Base-by-base conservation (phyloP, 164 flowering plant species). In the Hamamelis virginiana region DNA sequence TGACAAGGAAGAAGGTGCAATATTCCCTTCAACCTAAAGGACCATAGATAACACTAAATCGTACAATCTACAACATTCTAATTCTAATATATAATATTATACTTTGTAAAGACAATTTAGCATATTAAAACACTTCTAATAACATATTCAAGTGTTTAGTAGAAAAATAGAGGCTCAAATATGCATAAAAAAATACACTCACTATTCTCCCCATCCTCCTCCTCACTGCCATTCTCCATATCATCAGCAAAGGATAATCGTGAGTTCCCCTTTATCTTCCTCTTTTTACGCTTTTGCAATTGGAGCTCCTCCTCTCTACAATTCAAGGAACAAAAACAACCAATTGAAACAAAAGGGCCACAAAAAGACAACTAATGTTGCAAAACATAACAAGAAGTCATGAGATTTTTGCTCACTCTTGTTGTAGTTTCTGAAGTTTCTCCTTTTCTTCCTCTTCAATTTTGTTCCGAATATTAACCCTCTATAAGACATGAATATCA, bases 371-470 rank as follows among this genome's bases (percentile, higher is more conserved):
- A 2, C 6, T 33, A 33, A 33, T 33, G 41, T 6, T 6, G 6
- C 41, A 33, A 33, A 33, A 2, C 6, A 33, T 6, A 33, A 2
- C 41, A 33, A 33, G 6, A 33, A 33, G 41, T 33, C 41, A 33
- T 2, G 2, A 57, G 21, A 28, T 15, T 67, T n/a, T 8, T 23
- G 87, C 96, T 82, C 75, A 95, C 98, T 95, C 97, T 82, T 92
- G 94, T 62, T 89, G 99, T 67, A 87, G 77, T 85, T 92, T 95
- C 75, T 86, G 96, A 68, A 89, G 93, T 72, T 92, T 92, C 84
- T 95, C 98, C 82, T 92, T 95, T 80, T 95, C 98, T 80, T 95
- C 98, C 79, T 95, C 98, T 72, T 95, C 97, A 68, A 95, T 64
- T 75, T 91, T 95, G 72, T 78, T 95, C 57, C 86, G 83, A 41